Base-by-base conservation (phyloP, 1,284 basidiomycete genomes). In the Cutaneotrichosporon sp. region DNA sequence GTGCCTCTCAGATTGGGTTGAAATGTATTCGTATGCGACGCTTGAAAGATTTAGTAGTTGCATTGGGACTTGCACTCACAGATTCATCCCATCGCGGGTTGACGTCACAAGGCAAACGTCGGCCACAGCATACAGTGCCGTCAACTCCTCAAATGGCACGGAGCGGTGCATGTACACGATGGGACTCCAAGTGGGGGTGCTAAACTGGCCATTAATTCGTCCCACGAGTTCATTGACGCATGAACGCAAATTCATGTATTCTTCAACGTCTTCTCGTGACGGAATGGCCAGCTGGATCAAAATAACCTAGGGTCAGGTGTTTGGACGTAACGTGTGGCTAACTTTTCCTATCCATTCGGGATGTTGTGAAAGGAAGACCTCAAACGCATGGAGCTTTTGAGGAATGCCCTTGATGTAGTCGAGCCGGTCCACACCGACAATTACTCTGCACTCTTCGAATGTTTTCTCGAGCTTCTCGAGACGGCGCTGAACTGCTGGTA, bases 331-430 rank as follows among this genome's bases (percentile, higher is more conserved):
- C 30, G 56, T 17, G n/a, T 9, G 9, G 10, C 76, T 52, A 49
- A 84, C 86, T 80, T 97, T 98, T 63, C 96, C 96, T 59, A 98
- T 91, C 93, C 93, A 98, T 74, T 98, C 94, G 1, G 96, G 96
- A 72, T 98, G 93, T 62, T 97, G 92, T 17, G 87, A 85, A 38
- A 98, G 80, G 82, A 98, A 98, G 38, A 94, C 84, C 72, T 98
- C 96, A 52, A 98, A 81, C 0, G 90, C 94, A 72, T 97, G 92
- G 51, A 98, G 78, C 75, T 98, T 98, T 74, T 98, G 94, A 2
- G 94, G 94, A 23, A 98, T 91, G 68, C 94, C 94, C 80, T 98
- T 98, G 84, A 98, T 98, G 77, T 98, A 98, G 74, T 98, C 96
- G 48, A 98, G 80, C 41, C 94, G 85, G 73, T 98, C 96, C 37